A percentile compares a stretch with the other conserved stretches of the same genome.
These are phyloP conservation scores for Tricholomella constricta DNA, from an alignment of 768 basidiomycete species.

Conservation along the genomic window DNA sequence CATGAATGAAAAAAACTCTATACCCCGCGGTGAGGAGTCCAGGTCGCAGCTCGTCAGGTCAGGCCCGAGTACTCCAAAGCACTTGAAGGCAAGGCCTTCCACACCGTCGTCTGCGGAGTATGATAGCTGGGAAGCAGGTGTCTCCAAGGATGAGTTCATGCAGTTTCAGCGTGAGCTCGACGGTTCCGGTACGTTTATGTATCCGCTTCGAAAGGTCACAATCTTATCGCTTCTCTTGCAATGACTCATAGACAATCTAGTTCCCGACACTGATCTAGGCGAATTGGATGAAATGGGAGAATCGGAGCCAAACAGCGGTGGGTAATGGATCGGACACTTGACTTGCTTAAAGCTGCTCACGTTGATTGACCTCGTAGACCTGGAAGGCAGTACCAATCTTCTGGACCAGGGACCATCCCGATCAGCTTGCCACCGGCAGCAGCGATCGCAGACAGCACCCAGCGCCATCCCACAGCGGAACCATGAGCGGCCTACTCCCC, in stretches of 20 bases:
- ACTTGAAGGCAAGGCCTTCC: neutral
- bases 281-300: neutral
- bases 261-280: conserved; percentile 10
- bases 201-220: too few relatives aligned
- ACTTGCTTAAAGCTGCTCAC: neutral
- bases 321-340: too few relatives aligned
- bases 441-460: conserved; percentile 11
- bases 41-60: neutral
- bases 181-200: conserved; percentile 9
- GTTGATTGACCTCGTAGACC: neutral
- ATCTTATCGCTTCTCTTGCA: too few relatives aligned
- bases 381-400: neutral
- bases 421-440: neutral
- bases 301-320: conserved; percentile 10
- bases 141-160: conserved; percentile 23
- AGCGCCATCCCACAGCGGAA: conserved; percentile 7
- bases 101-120: conserved; percentile 15
- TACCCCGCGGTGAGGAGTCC: neutral
- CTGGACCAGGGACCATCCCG: neutral
- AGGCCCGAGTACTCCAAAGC: neutral
- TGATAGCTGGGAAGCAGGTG: conserved; percentile 30
- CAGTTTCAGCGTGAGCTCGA: conserved; percentile 16
- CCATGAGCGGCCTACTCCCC: conserved; percentile 14
- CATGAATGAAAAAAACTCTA: neutral
- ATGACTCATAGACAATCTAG: conserved; percentile 15